Conservation (phyloP, 2,329 filamentous ascomycete species). For the Aureobasidium musti region DNA sequence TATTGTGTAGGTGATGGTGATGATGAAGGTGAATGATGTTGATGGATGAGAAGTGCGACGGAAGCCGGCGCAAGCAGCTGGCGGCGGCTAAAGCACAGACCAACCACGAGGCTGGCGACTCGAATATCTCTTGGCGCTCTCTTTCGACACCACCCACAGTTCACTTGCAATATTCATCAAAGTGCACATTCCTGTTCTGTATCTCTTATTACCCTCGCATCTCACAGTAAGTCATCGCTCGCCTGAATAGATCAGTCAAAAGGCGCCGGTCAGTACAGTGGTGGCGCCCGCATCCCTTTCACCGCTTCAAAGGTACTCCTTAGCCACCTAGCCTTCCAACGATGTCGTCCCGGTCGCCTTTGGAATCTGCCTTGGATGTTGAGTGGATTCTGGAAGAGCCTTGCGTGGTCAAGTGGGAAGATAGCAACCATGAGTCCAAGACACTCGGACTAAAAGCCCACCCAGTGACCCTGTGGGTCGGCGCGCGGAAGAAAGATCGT, state of each 20-base stretch:
- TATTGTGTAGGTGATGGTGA: background rate
- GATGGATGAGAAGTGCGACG: background rate
- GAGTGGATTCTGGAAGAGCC: background rate
- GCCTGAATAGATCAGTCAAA: background rate
- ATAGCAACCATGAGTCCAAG: background rate
- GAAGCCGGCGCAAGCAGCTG: background rate
- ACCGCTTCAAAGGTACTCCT: too few species aligned
- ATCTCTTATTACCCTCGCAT: background rate
- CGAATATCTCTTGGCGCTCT: constrained; percentile 8
- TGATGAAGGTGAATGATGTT: background rate
- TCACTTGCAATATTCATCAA: background rate
- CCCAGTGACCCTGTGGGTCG: background rate
- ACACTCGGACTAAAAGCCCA: background rate
- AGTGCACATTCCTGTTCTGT: background rate
- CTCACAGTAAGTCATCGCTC: background rate
- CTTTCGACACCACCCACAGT: background rate
- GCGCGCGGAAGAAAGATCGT: background rate
- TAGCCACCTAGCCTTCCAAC: too few species aligned
- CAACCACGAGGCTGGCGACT: background rate
- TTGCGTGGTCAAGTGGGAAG: background rate
- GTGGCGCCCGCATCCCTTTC: too few species aligned
- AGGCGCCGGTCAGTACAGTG: too few species aligned
- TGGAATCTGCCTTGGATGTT: background rate
- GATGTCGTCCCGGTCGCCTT: background rate
- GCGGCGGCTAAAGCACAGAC: constrained; percentile 1